Percentiles rank a stretch among this genome's conserved stretches.
Evolutionary conservation across 768 basidiomycete species (phyloP).

Genomic region (Chlorophyllum brunneum): DNA sequence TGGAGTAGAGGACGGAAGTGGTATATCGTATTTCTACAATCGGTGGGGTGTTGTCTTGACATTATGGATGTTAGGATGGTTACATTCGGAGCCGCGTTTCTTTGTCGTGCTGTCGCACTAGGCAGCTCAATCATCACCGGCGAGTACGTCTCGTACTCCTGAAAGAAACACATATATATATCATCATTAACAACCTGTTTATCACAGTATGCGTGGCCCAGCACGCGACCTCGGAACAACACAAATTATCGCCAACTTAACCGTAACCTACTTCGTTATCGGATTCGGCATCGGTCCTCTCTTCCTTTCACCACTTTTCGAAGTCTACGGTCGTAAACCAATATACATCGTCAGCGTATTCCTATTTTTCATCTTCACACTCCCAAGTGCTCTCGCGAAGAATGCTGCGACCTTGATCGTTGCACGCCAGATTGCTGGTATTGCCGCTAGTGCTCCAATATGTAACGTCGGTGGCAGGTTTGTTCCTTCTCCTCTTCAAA

Average conservation of each 20-base stretch:
- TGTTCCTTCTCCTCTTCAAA: not conserved
- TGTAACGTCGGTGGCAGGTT: conserved; percentile 42
- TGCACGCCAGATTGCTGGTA: conserved; percentile 41
- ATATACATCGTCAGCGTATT: conserved; percentile 35
- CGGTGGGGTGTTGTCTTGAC: not conserved
- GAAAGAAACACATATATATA: not conserved
- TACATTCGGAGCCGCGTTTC: conserved; percentile 29
- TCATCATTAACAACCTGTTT: not conserved
- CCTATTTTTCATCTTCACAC: conserved; percentile 42
- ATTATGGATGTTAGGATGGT: conserved; percentile 26
- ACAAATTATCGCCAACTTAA: conserved; percentile 37
- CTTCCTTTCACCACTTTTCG: conserved; percentile 35
- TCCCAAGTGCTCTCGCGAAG: conserved; percentile 40
- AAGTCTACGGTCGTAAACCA: conserved; percentile 33
- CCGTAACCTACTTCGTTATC: conserved; percentile 39
- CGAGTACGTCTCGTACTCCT: conserved; percentile 27
- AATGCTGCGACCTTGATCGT: conserved; percentile 43
- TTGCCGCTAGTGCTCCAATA: conserved; percentile 38
- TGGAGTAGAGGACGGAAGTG: conserved; percentile 32
- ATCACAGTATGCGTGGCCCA: conserved; percentile 30
- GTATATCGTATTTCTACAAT: conserved; percentile 18
- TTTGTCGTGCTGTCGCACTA: conserved; percentile 34
- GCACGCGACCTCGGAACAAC: conserved; percentile 26
- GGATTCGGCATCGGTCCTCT: conserved; percentile 42
- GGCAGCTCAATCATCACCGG: conserved; percentile 38